Conservation (phyloP, 2,329 filamentous ascomycete genomes). For the Fonsecaea pedrosoi region DNA sequence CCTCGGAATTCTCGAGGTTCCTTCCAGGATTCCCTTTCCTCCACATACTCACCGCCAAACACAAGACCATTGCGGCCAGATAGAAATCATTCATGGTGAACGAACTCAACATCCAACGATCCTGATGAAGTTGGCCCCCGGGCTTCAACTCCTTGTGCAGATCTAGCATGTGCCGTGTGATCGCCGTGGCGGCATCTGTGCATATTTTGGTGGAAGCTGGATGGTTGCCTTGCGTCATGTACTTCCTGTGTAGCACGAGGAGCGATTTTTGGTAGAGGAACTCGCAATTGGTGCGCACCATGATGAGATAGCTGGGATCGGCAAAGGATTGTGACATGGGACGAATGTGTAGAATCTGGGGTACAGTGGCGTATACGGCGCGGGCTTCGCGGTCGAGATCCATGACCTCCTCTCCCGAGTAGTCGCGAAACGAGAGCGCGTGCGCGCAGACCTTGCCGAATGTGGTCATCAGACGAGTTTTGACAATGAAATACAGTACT, state of each 20-base stretch:
- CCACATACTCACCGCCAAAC: slow-evolving; percentile 49
- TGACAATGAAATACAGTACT: slow-evolving; percentile 45
- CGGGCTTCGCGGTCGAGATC: slow-evolving; percentile 41
- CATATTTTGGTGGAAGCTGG: slow-evolving; percentile 55
- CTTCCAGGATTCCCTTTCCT: slow-evolving; percentile 29
- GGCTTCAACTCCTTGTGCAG: slow-evolving; percentile 60
- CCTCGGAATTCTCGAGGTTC: slow-evolving; percentile 27
- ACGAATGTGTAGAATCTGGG: slow-evolving; percentile 35
- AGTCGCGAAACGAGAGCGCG: slow-evolving; percentile 41
- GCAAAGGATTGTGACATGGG: slow-evolving; percentile 49
- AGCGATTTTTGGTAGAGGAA: slow-evolving; percentile 60
- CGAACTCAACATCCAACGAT: slow-evolving; percentile 65
- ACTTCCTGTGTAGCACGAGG: slow-evolving; percentile 62
- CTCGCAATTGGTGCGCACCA: slow-evolving; percentile 60
- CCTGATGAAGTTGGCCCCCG: slow-evolving; percentile 60
- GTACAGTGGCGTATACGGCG: slow-evolving; percentile 36
- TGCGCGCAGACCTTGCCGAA: slow-evolving; percentile 43
- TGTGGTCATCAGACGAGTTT: slow-evolving; percentile 41
- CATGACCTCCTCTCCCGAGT: slow-evolving; percentile 34
- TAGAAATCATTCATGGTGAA: slow-evolving; percentile 67
- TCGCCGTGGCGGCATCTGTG: slow-evolving; percentile 55
- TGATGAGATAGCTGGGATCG: slow-evolving; percentile 59
- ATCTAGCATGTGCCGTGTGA: slow-evolving; percentile 58
- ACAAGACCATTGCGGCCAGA: slow-evolving; percentile 67
- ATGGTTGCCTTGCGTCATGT: slow-evolving; percentile 49